Percentiles rank a stretch among this genome's conserved stretches.
Evolutionary conservation across 148 eudicot genomes (phyloP).

Genomic region (Rhododendron simsii): DNA sequence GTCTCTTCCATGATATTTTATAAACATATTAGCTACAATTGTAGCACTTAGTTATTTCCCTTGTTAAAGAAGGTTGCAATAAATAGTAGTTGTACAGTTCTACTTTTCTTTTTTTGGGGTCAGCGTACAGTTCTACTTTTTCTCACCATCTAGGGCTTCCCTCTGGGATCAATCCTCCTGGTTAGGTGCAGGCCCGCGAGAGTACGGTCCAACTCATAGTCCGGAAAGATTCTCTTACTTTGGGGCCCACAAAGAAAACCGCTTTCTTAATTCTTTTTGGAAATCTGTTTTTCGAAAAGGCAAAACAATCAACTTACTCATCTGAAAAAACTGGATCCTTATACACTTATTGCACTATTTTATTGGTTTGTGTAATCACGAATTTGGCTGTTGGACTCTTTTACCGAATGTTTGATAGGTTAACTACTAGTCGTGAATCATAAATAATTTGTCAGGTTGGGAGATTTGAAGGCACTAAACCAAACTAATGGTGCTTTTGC

Average conservation of each 20-base stretch:
- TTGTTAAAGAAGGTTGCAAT: neutral
- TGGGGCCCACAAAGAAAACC: neutral
- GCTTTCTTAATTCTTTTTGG: neutral
- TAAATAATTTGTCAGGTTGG: constrained; percentile 44
- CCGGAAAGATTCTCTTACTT: neutral
- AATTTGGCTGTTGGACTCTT: neutral
- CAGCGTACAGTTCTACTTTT: neutral
- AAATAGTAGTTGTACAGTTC: neutral
- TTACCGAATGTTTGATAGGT: neutral
- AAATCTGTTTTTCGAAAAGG: neutral
- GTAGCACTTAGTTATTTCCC: neutral
- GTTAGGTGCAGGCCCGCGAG: neutral
- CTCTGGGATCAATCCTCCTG: neutral
- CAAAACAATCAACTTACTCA: neutral
- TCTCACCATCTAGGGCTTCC: neutral
- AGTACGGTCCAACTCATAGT: neutral
- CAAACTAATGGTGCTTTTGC: constrained; percentile 32
- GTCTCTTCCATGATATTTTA: neutral
- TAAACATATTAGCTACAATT: neutral
- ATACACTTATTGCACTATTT: neutral
- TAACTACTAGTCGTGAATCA: neutral
- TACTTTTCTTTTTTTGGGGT: neutral
- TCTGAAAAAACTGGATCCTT: neutral
- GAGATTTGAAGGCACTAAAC: constrained; percentile 32
- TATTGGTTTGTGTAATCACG: neutral